Conservation (phyloP, 441 rosid species). For the Theobroma grandiflorum region DNA sequence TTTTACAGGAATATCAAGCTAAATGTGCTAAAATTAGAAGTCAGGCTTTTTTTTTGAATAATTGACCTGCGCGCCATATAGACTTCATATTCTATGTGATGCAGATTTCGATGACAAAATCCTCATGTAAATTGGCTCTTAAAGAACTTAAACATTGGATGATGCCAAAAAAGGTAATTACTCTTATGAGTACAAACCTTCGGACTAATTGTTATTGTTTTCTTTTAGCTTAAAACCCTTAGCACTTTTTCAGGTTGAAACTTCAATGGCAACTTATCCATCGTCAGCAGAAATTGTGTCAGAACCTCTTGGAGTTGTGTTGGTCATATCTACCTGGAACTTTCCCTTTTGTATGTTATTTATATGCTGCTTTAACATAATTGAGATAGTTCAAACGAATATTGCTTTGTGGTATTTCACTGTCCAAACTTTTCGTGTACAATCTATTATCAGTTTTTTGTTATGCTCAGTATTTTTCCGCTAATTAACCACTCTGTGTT, state of each 20-base stretch:
- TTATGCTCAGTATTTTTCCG: neutral
- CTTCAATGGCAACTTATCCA: conserved; percentile 73
- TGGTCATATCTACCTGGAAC: conserved; percentile 90
- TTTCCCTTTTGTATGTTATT: conserved; percentile 68
- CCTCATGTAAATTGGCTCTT: conserved; percentile 63
- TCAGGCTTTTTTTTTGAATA: neutral
- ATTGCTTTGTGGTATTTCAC: neutral
- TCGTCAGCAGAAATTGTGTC: conserved; percentile 83
- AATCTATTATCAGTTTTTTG: neutral
- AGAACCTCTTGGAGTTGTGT: conserved; percentile 84
- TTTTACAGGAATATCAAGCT: conserved; percentile 8
- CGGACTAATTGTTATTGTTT: neutral
- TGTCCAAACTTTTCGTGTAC: neutral
- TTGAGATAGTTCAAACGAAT: conserved; percentile 3
- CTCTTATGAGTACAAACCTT: neutral
- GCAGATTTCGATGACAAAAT: conserved; percentile 64
- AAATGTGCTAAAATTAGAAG: neutral
- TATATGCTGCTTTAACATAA: conserved; percentile 18
- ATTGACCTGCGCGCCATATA: neutral
- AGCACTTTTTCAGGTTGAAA: conserved; percentile 62
- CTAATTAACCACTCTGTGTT: neutral
- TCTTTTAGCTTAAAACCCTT: neutral
- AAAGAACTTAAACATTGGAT: conserved; percentile 74
- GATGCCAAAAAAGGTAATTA: conserved; percentile 71
- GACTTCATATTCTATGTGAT: neutral